A percentile compares a stretch with the other conserved stretches of the same genome.
Evolutionary conservation across 2,329 filamentous ascomycete genomes (phyloP).

Genomic region (Akanthomyces uredinophilus): DNA sequence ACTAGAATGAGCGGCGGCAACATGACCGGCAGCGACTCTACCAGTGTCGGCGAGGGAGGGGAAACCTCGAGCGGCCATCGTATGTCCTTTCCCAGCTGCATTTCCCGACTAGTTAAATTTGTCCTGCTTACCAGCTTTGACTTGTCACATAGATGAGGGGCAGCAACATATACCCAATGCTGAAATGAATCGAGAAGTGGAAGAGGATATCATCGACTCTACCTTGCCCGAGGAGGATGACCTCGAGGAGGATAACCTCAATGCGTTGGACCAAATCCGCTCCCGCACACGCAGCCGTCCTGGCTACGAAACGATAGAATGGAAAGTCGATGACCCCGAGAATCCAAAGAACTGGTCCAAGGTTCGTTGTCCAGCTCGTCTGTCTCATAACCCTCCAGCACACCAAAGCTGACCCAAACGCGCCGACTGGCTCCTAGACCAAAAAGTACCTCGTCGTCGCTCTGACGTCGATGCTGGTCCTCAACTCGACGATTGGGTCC

Average conservation of each 20-base stretch:
- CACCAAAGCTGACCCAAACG: not conserved
- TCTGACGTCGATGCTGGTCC: slow-evolving; percentile 52
- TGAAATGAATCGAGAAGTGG: not conserved
- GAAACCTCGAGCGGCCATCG: not conserved
- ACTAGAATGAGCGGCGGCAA: no score
- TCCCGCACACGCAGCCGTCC: slow-evolving; percentile 30
- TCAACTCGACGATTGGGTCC: slow-evolving; percentile 64
- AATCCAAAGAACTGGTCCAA: slow-evolving; percentile 50
- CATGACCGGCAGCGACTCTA: not conserved
- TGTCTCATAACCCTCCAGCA: not conserved
- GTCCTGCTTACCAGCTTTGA: not conserved
- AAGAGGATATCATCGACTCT: not conserved
- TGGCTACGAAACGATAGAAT: slow-evolving; percentile 36
- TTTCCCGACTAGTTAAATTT: not conserved
- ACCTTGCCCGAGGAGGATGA: slow-evolving; percentile 28
- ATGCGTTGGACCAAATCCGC: slow-evolving; percentile 30
- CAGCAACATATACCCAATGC: not conserved
- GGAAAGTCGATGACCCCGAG: slow-evolving; percentile 43
- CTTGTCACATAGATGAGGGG: not conserved
- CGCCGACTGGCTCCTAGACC: slow-evolving; percentile 29
- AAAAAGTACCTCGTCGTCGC: slow-evolving; percentile 52
- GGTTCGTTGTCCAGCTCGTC: slow-evolving; percentile 22
- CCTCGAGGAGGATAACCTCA: slow-evolving; percentile 30
- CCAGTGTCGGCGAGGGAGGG: not conserved
- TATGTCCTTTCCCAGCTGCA: not conserved